Base-by-base conservation (phyloP, 129 eudicot genomes). In the Chrysanthemum lavandulifolium region DNA sequence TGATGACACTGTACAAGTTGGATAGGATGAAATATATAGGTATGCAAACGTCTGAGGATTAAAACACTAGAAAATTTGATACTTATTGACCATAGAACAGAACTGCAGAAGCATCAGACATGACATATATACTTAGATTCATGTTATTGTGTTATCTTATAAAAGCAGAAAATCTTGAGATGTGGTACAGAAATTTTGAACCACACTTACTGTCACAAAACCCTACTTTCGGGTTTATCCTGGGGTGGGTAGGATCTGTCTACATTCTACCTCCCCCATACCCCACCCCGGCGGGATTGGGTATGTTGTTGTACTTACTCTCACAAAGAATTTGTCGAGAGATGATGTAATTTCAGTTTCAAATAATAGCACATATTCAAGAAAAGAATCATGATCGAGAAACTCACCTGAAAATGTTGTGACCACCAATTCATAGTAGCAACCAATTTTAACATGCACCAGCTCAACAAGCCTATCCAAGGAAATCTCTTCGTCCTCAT, bases 361-460 rank as follows among this genome's bases (percentile, higher is more conserved):
- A 21, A 51, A 23, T 45, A 13, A 53, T 29, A 11, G 19, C 33
- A 54, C 27, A 27, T 13, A 67, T 58, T 3, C 13, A 23, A 51
- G 29, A 53, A 65, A 15, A 31, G 25, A 63, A 15, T 18, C 27
- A 43, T 18, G 54, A 48, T 66, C 15, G 27, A 48, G 52, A 62
- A 36, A 76, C 85, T 76, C 52, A 85, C 98, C 98, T 13, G 98
- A 81, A 78, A 79, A 92, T 58, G 98, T 92, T 8, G 96, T 92
- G 73, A 92, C 89, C 69, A 92, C 96, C 77, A 92, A 80, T 49
- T 92, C 98, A 63, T 89, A 92, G 63, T 81, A 81, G 60, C 81
- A 80, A n/a, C 95, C 96, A 61, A 83, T 58, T 63, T 66, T 76
- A 47, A 92, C 95, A 8, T 86, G 76, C 49, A 83, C 94, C 31